These are phyloP conservation scores for Nannochloropsis oceanica DNA, from an alignment of 108 stramenopile species.

Conservation along the genomic window DNA sequence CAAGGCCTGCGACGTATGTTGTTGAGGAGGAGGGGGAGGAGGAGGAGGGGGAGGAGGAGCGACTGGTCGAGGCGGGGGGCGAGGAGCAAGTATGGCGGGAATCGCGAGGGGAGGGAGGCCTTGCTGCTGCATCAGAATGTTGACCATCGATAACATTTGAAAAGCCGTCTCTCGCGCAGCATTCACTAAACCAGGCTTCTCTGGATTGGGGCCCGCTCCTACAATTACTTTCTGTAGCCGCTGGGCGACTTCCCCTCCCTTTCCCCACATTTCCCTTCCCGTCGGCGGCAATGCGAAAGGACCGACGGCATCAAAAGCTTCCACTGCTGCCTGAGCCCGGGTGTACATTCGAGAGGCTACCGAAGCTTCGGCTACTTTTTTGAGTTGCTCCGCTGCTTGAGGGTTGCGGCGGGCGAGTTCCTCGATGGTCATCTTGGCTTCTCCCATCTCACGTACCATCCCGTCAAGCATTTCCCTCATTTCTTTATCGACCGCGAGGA, in stretches of 20 bases:
- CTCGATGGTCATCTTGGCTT: neutral
- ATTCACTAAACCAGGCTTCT: neutral
- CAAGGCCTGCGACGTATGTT: neutral
- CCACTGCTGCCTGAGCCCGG: neutral
- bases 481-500: neutral
- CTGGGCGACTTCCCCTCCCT: neutral
- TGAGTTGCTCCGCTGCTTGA: neutral
- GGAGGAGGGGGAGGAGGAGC: neutral
- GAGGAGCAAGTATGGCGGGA: neutral
- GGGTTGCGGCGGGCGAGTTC: neutral
- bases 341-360: neutral
- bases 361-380: neutral
- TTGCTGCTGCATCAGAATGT: neutral
- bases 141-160: neutral
- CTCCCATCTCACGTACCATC: neutral
- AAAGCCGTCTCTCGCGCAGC: neutral
- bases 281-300: neutral
- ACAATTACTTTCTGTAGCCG: neutral
- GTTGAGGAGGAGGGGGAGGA: neutral
- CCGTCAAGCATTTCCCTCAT: neutral
- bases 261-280: neutral
- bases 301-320: neutral
- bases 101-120: neutral
- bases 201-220: neutral
- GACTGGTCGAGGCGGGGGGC: neutral